phyloP scores from a whole-genome alignment of 768 basidiomycete genomes.

The Brasilioporus rufonigricans region DNA sequence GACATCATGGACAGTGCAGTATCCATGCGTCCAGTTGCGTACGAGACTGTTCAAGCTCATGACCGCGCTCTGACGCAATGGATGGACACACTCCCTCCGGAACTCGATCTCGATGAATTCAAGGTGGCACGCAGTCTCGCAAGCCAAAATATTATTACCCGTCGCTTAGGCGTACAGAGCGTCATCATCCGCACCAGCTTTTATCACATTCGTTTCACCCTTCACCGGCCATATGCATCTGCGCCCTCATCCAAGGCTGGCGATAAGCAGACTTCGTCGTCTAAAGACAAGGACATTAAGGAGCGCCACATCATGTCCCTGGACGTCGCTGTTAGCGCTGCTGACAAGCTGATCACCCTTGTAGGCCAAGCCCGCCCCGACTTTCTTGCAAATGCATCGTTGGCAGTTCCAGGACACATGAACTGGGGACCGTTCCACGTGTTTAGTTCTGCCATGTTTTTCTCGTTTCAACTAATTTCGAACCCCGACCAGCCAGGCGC shows the following conservation, averaged over 20 bases:
- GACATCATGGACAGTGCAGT: constrained; percentile 86
- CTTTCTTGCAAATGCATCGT: constrained; percentile 63
- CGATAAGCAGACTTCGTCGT: constrained; percentile 33
- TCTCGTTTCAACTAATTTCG: constrained; percentile 83
- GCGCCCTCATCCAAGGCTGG: constrained; percentile 21
- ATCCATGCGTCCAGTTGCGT: constrained; percentile 75
- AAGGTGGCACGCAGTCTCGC: constrained; percentile 70
- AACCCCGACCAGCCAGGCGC: constrained; percentile 80
- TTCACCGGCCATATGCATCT: constrained; percentile 73
- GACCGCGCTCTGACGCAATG: constrained; percentile 71
- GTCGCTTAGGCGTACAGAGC: constrained; percentile 76
- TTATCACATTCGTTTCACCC: constrained; percentile 81
- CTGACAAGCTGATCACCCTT: constrained; percentile 76
- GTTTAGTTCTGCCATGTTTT: constrained; percentile 87
- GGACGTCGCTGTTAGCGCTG: constrained; percentile 72
- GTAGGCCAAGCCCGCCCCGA: constrained; percentile 75
- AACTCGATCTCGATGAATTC: constrained; percentile 76
- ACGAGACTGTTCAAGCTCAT: constrained; percentile 68
- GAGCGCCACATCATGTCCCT: constrained; percentile 56
- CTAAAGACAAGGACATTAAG: constrained; percentile 25
- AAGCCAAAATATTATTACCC: constrained; percentile 53
- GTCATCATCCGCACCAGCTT: constrained; percentile 76
- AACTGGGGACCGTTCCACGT: constrained; percentile 82
- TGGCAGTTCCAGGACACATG: constrained; percentile 79
- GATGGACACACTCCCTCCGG: constrained; percentile 72